Base-by-base conservation (phyloP, 768 basidiomycete genomes). In the Tricholoma terreum region DNA sequence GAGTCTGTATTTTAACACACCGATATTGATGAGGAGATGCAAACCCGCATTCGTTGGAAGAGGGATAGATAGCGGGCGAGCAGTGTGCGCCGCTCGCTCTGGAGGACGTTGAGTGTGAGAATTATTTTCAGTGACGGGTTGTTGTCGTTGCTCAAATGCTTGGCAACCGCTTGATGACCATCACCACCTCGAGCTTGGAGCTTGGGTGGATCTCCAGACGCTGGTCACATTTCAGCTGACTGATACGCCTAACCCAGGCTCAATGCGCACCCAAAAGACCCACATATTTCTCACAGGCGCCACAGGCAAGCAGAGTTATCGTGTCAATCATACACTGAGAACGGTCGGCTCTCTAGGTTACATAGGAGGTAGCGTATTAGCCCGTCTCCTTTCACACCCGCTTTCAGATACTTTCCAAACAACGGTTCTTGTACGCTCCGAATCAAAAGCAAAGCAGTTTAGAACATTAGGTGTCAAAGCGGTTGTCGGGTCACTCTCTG, bases 301-400 rank as follows among this genome's bases (percentile, higher is more conserved):
- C 7, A 82, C 81, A 22, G 80, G 80, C 76, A 43, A 53, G 69
- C 53, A 53, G 9, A 17, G 15, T 15, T 2, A 15, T 43, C 3
- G 27, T 21, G 34, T 54, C 11, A 31, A 4, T 17, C 33, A 31
- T 42, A 31, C 8, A 30, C 50, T 59, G 30, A 52, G 4, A 48
- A 51, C 17, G 24, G 49, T 24, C 8, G 43, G 21, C 46, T 50
- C 24, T 22, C 12, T 31, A 81, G 83, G 83, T 6, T 86, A 84
- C 65, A 80, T 84, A 45, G 82, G 83, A 0, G 84, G 83, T 21
- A 75, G 80, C 1, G 80, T 84, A 24, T 73, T 85, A 4, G 58
- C 72, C 2, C 75, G 72, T 34, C 70, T 85, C 11, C 71, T 85
- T 54, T 65, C 68, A 22, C 79, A 83, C 59, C 73, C 77, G 10